Evolutionary conservation across 129 eudicot species (phyloP), one percentile per base, ranked within the genome.

Genomic region (Arctium minus): DNA sequence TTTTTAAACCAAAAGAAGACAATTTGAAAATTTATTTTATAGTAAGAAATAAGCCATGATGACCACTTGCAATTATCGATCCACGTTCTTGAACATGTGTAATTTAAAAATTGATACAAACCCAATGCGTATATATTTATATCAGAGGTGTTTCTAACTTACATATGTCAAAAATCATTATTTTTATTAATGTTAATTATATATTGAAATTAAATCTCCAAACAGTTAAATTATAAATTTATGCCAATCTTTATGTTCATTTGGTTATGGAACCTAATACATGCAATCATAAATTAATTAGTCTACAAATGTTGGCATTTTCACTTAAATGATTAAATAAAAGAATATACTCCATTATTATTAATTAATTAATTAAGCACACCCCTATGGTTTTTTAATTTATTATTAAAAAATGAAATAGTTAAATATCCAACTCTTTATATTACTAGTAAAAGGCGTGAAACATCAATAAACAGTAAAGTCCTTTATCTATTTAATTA

Each of bases 1-100:
- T 12, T 27, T 73, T 29, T 12, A 29, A 80, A 22, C 65, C 31
- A 2, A 62, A 31, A 22, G 33, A 30, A 8, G 37, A 10, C 36
- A 33, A 32, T 17, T 39, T 8, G 33, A 60, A 74, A 40, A 2
- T 37, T 22, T 64, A 62, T 17, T 39, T 60, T 81, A 30, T 18
- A 40, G 38, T 39, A 81, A 81, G 80, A 74, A 81, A 81, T 32
- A 33, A 81, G 36, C 85, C 85, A 81, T 81, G 75, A 74, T 81
- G 74, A 81, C 80, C 85, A 74, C 80, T 39, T 50, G 67, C 35
- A 81, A 74, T 39, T 73, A 39, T 81, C 80, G 68, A 81, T 64
- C 73, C 35, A 37, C 38, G 15, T 50, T 8, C 46, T 80, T 74
- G 22, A 81, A 39, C 80, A 81, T 81, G 85, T 31, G 50, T 62